Evolutionary conservation across 306 rosid species (phyloP).

Genomic region (Quercus gilva): DNA sequence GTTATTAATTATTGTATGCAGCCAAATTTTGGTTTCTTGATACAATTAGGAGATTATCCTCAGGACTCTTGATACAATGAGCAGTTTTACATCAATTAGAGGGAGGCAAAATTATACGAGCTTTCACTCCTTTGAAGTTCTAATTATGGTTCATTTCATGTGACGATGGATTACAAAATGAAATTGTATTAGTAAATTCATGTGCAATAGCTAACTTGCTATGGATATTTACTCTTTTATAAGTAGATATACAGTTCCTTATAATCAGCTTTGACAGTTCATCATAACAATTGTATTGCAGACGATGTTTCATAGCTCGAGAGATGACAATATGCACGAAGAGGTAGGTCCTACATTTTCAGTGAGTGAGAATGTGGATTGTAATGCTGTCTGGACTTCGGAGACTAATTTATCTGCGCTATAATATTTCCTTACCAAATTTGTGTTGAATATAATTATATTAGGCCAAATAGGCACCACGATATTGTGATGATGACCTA

Average conservation of each 20-base stretch:
- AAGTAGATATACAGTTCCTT: not conserved
- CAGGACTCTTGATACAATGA: not conserved
- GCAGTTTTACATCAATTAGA: too few relatives aligned
- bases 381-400: not conserved
- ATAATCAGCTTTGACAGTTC: conserved; percentile 16
- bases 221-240: not conserved
- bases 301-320: conserved; percentile 87
- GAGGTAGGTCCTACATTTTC: conserved; percentile 51
- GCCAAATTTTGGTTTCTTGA: not conserved
- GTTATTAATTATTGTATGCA: not conserved
- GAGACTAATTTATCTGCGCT: not conserved
- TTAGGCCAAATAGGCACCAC: not conserved
- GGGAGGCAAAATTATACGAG: too few relatives aligned
- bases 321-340: conserved; percentile 86
- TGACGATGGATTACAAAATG: not conserved
- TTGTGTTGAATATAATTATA: not conserved
- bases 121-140: not conserved
- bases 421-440: not conserved
- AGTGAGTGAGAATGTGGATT: not conserved
- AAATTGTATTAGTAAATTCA: too few relatives aligned
- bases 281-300: conserved; percentile 40
- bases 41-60: not conserved
- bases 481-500: not conserved
- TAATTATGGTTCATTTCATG: not conserved
- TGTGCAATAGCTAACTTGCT: not conserved